Percentiles rank a stretch among this genome's conserved stretches.
Conservation (phyloP, 2,329 filamentous ascomycete species). For the Thyridium curvatum region DNA sequence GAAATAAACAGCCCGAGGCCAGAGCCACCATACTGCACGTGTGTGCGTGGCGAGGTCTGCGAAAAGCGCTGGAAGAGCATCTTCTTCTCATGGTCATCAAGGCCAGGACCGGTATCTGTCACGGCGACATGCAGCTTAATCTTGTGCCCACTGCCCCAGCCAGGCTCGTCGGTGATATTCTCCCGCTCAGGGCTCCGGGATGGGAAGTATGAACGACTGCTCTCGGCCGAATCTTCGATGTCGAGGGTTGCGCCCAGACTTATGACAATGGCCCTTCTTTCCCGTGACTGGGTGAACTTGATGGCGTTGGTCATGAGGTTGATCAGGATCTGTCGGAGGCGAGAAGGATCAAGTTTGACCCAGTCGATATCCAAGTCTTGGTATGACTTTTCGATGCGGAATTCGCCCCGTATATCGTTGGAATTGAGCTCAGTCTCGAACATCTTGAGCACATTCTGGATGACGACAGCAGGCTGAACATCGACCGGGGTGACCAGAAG, state of each 20-base stretch:
- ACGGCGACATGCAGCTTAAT: conserved; percentile 69
- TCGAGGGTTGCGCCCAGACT: conserved; percentile 54
- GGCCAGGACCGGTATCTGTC: conserved; percentile 64
- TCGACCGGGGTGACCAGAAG: conserved; percentile 65
- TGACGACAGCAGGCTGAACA: conserved; percentile 58
- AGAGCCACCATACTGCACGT: conserved; percentile 72
- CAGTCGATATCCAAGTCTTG: conserved; percentile 59
- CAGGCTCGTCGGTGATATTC: conserved; percentile 44
- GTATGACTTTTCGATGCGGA: conserved; percentile 63
- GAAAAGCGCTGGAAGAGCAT: conserved; percentile 74
- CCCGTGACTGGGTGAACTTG: conserved; percentile 58
- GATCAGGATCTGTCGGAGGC: conserved; percentile 68
- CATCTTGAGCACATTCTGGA: conserved; percentile 66
- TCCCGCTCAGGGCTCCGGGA: conserved; percentile 28
- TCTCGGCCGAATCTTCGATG: conserved; percentile 32
- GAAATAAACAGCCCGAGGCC: conserved; percentile 75
- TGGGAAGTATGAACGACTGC: conserved; percentile 39
- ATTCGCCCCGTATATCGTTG: conserved; percentile 65
- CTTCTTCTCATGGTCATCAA: conserved; percentile 64
- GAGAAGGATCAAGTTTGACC: conserved; percentile 69
- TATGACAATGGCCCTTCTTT: conserved; percentile 54
- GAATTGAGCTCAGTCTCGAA: conserved; percentile 70
- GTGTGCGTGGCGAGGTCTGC: conserved; percentile 68
- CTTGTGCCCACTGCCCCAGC: conserved; percentile 67
- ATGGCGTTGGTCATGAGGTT: conserved; percentile 67